Percentiles rank a stretch among this genome's conserved stretches.
Conservation (phyloP, 192 early-diverging fungal species). For the Coemansia furcata region DNA sequence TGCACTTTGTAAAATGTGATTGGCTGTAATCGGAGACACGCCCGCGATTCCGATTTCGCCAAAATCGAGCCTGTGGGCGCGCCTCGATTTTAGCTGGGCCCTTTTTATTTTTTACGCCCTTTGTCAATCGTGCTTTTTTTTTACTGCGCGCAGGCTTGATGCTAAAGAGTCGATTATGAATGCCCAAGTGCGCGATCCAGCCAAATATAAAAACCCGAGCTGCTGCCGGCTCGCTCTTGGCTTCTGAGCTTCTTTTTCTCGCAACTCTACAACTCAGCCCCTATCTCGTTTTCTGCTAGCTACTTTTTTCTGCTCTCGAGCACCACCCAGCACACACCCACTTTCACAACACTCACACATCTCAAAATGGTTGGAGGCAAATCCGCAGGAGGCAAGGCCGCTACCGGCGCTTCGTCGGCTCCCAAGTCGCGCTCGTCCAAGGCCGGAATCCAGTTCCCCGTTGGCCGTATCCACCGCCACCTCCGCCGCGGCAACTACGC, state of each 20-base stretch:
- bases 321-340: not conserved
- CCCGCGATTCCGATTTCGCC: not conserved
- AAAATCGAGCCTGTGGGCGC: constrained; percentile 1
- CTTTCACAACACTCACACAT: not conserved
- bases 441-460: constrained; percentile 96
- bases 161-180: not conserved
- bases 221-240: not conserved
- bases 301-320: not conserved
- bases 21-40: constrained; percentile 1
- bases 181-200: not conserved
- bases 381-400: constrained; percentile 67
- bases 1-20: not conserved
- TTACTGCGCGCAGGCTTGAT: no score
- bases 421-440: constrained; percentile 79
- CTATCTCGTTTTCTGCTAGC: not conserved
- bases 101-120: not conserved
- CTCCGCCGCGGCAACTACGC: constrained; percentile 94
- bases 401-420: constrained; percentile 44
- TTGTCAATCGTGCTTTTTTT: not conserved
- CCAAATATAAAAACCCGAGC: constrained; percentile 13
- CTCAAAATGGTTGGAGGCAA: constrained; percentile 66
- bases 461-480: constrained; percentile 95
- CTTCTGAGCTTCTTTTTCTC: not conserved
- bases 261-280: not conserved
- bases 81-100: not conserved